Evolutionary conservation across 805 yeast genomes (phyloP), one percentile per base, ranked within the genome.

Genomic region (Nakazawaea sp.): DNA sequence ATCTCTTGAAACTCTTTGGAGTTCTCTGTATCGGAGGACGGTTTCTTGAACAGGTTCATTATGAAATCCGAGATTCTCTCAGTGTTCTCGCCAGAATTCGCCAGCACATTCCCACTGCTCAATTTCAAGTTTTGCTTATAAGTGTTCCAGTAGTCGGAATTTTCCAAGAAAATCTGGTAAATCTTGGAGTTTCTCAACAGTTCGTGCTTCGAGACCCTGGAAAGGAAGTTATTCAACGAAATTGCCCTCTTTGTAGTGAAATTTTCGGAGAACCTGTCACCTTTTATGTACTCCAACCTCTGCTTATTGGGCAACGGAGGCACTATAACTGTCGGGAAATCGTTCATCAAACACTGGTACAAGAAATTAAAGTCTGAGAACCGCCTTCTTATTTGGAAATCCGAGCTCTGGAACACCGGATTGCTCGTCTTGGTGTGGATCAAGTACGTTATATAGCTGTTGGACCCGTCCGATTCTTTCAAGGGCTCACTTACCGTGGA

Each of bases 291-390:
- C 55, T 90, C 96, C 48, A 90, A 66, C 43, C 95, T 75, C 62
- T 84, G 85, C 57, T 88, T 89, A 44, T 90, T 94, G 0, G 98
- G 98, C 37, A 90, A 66, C 11, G 97, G 97, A 1, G 98, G 98
- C 0, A 90, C 75, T 11, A 92, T 75, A 42, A 85, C 69, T 4
- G 92, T 83, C 0, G 97, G 96, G 53, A 67, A 83, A 53, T 89
- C 96, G 46, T 76, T 80, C 35, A 68, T 56, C 37, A 90, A 63
- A 40, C 86, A 78, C 43, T 81, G 83, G 57, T 81, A 84, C 17
- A 90, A 67, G 46, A 81, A 76, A 41, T 81, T 72, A 56, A 90
- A 86, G 57, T 92, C 97, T 4, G 90, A 83, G 57, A 85, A 90
- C 35, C 98, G 69, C 48, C 97, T 70, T 32, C 94, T 68, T 3